Percentiles rank a stretch among this genome's conserved stretches.
Evolutionary conservation across 768 basidiomycete species (phyloP).

Genomic region (Gymnopilus dilepis): DNA sequence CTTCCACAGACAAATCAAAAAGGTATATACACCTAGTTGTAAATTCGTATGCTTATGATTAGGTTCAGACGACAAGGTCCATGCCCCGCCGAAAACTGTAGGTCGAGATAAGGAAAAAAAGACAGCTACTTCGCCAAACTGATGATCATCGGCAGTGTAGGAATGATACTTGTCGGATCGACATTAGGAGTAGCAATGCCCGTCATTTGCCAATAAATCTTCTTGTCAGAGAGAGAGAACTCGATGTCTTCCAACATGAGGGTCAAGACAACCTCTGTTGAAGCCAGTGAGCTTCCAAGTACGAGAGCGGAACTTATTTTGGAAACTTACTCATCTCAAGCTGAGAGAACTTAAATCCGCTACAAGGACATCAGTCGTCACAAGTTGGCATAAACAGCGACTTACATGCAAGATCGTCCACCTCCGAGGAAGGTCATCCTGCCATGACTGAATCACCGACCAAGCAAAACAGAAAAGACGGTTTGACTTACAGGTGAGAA

Average conservation of each 20-base stretch:
- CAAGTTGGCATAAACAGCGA: background rate
- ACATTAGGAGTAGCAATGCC: conserved; percentile 29
- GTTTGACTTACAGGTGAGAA: conserved; percentile 24
- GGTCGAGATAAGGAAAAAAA: background rate
- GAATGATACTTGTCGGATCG: background rate
- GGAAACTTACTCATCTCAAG: conserved; percentile 46
- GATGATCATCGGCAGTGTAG: conserved; percentile 12
- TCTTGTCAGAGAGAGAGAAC: conserved; percentile 32
- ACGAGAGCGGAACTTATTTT: background rate
- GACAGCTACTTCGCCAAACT: background rate
- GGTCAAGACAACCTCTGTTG: conserved; percentile 17
- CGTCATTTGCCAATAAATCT: conserved; percentile 38
- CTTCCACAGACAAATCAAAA: no score
- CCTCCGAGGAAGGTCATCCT: conserved; percentile 34
- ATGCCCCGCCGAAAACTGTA: no score
- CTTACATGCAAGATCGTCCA: conserved; percentile 29
- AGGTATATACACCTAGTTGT: no score
- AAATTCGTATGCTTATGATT: no score
- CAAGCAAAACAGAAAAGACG: background rate
- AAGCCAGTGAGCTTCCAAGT: background rate
- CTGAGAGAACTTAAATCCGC: conserved; percentile 49
- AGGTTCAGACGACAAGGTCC: no score
- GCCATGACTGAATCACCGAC: background rate
- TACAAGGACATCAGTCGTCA: background rate
- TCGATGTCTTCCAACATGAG: conserved; percentile 32